Evolutionary conservation across 1,284 basidiomycete species (phyloP).

Genomic region (Crepidotus sp.): DNA sequence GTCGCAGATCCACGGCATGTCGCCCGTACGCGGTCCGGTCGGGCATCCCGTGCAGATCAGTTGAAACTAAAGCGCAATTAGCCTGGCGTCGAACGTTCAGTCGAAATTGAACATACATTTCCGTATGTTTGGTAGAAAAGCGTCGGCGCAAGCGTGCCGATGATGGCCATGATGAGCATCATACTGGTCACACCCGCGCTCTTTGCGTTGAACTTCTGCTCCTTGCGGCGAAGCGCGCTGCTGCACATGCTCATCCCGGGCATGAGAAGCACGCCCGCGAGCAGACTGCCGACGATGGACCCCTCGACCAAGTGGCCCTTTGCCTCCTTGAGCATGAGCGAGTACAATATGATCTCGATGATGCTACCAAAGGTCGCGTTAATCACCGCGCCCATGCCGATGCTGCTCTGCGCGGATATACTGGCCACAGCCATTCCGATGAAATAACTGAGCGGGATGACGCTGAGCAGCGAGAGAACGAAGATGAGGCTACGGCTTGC

Average conservation of each 20-base stretch:
- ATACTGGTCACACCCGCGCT: slow-evolving; percentile 98
- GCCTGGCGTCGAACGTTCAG: neutral
- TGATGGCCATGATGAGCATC: slow-evolving; percentile 99
- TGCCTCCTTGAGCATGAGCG: slow-evolving; percentile 78
- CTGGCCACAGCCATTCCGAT: slow-evolving; percentile 99
- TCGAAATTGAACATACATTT: slow-evolving; percentile 54
- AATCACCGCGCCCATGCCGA: slow-evolving; percentile 99
- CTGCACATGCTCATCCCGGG: slow-evolving; percentile 96
- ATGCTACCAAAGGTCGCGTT: slow-evolving; percentile 99
- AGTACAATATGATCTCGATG: slow-evolving; percentile 94
- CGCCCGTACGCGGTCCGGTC: slow-evolving; percentile 27
- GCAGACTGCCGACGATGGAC: slow-evolving; percentile 87
- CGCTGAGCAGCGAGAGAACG: slow-evolving; percentile 76
- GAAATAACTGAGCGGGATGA: slow-evolving; percentile 97
- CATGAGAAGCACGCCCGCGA: slow-evolving; percentile 96
- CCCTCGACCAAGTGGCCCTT: slow-evolving; percentile 96
- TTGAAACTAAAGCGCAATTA: slow-evolving; percentile 59
- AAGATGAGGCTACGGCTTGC: slow-evolving; percentile 81
- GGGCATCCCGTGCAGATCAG: slow-evolving; percentile 92
- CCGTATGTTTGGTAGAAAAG: slow-evolving; percentile 99
- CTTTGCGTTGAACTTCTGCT: slow-evolving; percentile 97
- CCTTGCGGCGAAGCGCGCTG: slow-evolving; percentile 87
- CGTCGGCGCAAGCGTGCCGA: slow-evolving; percentile 92
- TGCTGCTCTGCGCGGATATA: slow-evolving; percentile 95
- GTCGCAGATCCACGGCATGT: slow-evolving; percentile 75